Conservation (phyloP, 495 filamentous ascomycete species). For the Xylaria palmicola region DNA sequence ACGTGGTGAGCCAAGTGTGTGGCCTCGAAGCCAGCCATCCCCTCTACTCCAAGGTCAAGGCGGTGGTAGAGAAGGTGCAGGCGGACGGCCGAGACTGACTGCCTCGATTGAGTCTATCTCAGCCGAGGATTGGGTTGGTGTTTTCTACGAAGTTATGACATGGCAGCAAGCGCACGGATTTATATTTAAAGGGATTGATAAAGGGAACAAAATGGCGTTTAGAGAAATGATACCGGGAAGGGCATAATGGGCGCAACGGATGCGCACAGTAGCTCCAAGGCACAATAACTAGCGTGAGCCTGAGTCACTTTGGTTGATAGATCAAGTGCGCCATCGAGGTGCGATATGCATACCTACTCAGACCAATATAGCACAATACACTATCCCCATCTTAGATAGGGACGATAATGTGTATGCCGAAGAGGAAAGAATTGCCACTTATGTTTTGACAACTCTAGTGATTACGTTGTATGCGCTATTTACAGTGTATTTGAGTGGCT, state of each 20-base stretch:
- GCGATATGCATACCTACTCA: slow-evolving; percentile 1
- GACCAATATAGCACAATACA: neutral
- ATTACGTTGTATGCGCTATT: neutral
- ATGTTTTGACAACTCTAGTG: neutral
- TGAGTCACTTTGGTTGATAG: slow-evolving; percentile 1
- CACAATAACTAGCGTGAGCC: neutral
- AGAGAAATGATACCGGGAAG: slow-evolving; percentile 19
- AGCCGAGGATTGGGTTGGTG: slow-evolving; percentile 2
- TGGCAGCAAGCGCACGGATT: slow-evolving; percentile 25
- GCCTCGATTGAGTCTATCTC: neutral
- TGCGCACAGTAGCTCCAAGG: neutral
- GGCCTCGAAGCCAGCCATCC: slow-evolving; percentile 70
- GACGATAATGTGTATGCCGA: neutral
- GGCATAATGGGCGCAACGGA: slow-evolving; percentile 14
- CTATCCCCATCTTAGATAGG: neutral
- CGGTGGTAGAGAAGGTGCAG: slow-evolving; percentile 79
- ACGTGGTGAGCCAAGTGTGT: slow-evolving; percentile 68
- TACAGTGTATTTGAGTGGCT: too few species aligned
- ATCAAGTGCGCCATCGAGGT: slow-evolving; percentile 3
- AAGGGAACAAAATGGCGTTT: slow-evolving; percentile 17
- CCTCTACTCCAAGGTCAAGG: slow-evolving; percentile 67
- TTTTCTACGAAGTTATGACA: slow-evolving; percentile 31
- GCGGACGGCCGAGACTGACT: slow-evolving; percentile 43
- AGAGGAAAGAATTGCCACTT: neutral
- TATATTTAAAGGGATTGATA: slow-evolving; percentile 14